Evolutionary conservation across 768 basidiomycete species (phyloP).

Genomic region (Boletus bicolor): DNA sequence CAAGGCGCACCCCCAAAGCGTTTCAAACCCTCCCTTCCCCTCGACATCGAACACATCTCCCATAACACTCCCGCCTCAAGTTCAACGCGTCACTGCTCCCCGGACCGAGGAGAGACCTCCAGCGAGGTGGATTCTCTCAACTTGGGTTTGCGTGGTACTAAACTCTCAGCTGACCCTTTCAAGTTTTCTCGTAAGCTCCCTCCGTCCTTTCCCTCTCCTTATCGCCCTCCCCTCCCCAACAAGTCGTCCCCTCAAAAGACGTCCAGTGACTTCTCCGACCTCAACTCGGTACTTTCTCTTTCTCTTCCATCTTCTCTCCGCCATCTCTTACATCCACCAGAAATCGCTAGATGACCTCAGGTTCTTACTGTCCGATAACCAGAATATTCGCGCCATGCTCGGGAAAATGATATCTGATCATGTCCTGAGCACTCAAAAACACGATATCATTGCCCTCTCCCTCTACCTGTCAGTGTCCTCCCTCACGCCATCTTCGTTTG

Average conservation of each 20-base stretch:
- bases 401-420: constrained; percentile 26
- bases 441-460: constrained; percentile 43
- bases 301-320: background rate
- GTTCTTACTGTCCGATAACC: constrained; percentile 23
- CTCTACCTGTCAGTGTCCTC: constrained; percentile 34
- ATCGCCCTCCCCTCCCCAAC: background rate
- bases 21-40: constrained; percentile 20
- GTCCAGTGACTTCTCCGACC: constrained; percentile 14
- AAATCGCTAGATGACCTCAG: constrained; percentile 30
- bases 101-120: constrained; percentile 13
- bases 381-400: constrained; percentile 13
- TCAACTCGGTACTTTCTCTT: constrained; percentile 8
- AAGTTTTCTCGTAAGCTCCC: constrained; percentile 11
- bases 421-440: constrained; percentile 16
- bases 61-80: background rate
- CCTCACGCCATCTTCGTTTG: background rate
- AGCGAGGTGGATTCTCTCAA: constrained; percentile 27
- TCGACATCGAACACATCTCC: constrained; percentile 27
- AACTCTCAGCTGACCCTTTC: constrained; percentile 18
- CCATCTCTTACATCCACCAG: constrained; percentile 10
- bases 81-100: constrained; percentile 13
- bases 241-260: constrained; percentile 10
- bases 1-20: constrained; percentile 30
- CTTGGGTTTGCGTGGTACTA: constrained; percentile 1
- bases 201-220: background rate